These are phyloP conservation scores for Populus ilicifolia DNA, from an alignment of 345 rosid species.

Conservation along the genomic window DNA sequence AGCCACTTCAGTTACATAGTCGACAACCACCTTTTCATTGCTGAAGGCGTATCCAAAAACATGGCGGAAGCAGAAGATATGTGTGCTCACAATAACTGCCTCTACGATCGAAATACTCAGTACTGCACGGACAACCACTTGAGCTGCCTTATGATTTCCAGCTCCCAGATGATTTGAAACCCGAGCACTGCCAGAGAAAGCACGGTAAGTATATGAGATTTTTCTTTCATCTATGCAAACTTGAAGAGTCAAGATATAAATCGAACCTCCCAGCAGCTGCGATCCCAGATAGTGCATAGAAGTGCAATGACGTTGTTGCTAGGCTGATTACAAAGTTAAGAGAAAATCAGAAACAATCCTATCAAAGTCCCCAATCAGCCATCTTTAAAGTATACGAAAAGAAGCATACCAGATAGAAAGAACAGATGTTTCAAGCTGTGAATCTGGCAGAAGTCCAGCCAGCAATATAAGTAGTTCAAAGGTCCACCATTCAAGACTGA, in stretches of 20 bases:
- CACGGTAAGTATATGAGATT: too few species aligned
- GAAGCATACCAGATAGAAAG: conserved; percentile 15
- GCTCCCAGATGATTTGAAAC: conserved; percentile 26
- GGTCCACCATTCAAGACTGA: conserved; percentile 24
- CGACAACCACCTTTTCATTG: conserved; percentile 13
- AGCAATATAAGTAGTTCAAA: conserved; percentile 12
- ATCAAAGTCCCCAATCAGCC: neutral
- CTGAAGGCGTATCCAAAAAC: conserved; percentile 22
- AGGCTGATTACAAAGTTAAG: conserved; percentile 12
- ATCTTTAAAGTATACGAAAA: neutral
- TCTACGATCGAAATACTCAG: conserved; percentile 5
- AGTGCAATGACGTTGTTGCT: conserved; percentile 12
- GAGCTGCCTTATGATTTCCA: conserved; percentile 13
- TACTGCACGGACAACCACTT: neutral
- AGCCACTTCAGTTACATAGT: conserved; percentile 19
- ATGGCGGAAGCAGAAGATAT: conserved; percentile 9
- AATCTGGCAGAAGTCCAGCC: conserved; percentile 17
- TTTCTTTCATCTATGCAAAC: too few species aligned
- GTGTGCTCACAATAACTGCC: conserved; percentile 5
- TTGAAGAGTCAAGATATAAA: too few species aligned
- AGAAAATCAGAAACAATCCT: neutral
- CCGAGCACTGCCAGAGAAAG: conserved; percentile 10
- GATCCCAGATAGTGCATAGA: conserved; percentile 11
- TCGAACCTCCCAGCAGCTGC: conserved; percentile 28
- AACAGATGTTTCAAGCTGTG: conserved; percentile 20